Base-by-base conservation (phyloP, 2,329 filamentous ascomycete genomes). In the Bertia moriformis region DNA sequence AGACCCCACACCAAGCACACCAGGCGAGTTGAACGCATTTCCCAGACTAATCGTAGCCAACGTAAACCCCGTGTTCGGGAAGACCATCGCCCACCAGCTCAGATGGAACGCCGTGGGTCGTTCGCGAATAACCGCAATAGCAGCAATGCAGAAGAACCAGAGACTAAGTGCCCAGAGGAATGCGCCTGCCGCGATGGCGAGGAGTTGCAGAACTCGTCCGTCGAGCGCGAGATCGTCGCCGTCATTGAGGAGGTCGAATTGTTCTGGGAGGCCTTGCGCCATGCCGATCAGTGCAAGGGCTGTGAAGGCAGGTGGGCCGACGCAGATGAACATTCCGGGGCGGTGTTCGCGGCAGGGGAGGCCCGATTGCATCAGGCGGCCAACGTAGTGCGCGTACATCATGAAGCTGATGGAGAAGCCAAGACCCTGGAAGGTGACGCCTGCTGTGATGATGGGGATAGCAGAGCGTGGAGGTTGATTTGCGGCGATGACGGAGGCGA, bases 61-160 rank as follows among this genome's bases (percentile, higher is more conserved):
- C 0, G 66, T 67, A 18, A 75, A 62, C 0, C 71, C 71, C 1
- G 65, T 69, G 39, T 75, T 74, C 7, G 71, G 71, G 45, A 73
- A 74, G 22, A 76, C 63, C 52, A 75, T 72, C 0, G 69, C 67
- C 66, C 67, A 72, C 70, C 69, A 76, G 7, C 43, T 39, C 18
- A 70, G 51, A 4, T 64, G 61, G 50, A 70, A 71, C 1, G 46
- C 46, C 50, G 67, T 70, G 12, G 58, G 53, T 14, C 57, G 51
- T 7, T 53, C 43, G 14, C 54, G 46, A 39, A 58, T 39, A 22
- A 63, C 53, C 4, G 58, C 57, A 14, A 65, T 49, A 4, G 54
- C 46, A 5, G 57, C 54, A 24, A 66, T 54, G 36, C 54, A 54
- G 45, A 69, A 69, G 54, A 73, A 71, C 67, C 67, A 73, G 39